Base-by-base conservation (phyloP, 306 rosid species). In the Ochetophila trinervis region DNA sequence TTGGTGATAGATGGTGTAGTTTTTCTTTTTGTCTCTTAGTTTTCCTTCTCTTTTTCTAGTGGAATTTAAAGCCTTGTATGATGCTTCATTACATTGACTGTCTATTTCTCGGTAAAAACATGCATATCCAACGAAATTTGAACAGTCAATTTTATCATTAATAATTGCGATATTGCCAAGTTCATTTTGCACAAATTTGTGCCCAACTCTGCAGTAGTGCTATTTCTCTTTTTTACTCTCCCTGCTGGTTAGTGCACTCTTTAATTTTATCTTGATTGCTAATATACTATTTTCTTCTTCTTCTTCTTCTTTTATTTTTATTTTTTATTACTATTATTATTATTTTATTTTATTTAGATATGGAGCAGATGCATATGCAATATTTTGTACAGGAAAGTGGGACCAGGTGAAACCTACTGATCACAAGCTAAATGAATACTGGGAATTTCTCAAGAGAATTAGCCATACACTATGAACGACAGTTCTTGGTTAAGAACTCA, bases 321-420 rank as follows among this genome's bases (percentile, higher is more conserved):
- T n/a, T n/a, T n/a, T n/a, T n/a, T n/a, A n/a, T n/a, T n/a, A n/a
- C n/a, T n/a, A n/a, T n/a, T n/a, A n/a, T n/a, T n/a, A n/a, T n/a
- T n/a, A n/a, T n/a, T n/a, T n/a, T n/a, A n/a, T n/a, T 50, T 50
- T n/a, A 9, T 21, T 6, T 50, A 50, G 54, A 22, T 50, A 50
- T 50, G 54, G 19, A 50, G 54, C 54, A 17, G 54, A 50, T 16
- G 54, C 54, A 8, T 18, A 50, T n/a, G 54, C 54, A 50, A 16
- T 50, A n/a, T 50, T 50, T 50, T 50, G 54, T 5, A 50, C 19
- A n/a, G 54, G 54, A 50, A n/a, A 50, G 54, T 50, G 54, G 54
- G 54, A 18, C 21, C 54, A 16, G 21, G 54, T 50, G 17, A 18
- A 50, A 50, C 54, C 54, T 50, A 19, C 17, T n/a, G 54, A 50